Conservation (phyloP, 257 asterid species). For the Nemophila menziesii region DNA sequence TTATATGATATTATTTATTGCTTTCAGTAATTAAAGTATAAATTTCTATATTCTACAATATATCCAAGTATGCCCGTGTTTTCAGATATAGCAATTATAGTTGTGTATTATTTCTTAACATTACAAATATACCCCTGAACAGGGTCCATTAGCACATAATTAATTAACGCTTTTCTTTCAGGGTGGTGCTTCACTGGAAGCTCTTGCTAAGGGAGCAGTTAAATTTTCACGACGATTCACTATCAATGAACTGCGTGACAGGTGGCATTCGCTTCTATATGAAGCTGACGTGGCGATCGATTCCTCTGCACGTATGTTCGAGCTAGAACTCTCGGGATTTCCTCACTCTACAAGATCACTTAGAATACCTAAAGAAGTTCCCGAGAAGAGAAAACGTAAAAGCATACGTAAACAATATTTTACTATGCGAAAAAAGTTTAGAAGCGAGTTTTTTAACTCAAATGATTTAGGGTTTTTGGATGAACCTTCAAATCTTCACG, state of each 20-base stretch:
- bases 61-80: too few species aligned
- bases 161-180: slow-evolving; percentile 15
- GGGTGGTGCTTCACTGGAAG: slow-evolving; percentile 89
- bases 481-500: slow-evolving; percentile 39
- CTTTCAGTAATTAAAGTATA: too few species aligned
- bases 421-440: slow-evolving; percentile 63
- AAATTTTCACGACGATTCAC: slow-evolving; percentile 75
- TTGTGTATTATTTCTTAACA: too few species aligned
- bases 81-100: too few species aligned
- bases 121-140: too few species aligned
- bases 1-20: too few species aligned
- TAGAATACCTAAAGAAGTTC: slow-evolving; percentile 34
- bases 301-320: slow-evolving; percentile 56
- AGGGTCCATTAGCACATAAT: slow-evolving; percentile 2
- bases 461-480: slow-evolving; percentile 41
- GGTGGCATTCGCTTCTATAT: slow-evolving; percentile 83
- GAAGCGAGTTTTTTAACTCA: slow-evolving; percentile 44
- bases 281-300: slow-evolving; percentile 63
- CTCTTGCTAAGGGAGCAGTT: slow-evolving; percentile 91
- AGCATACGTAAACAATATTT: slow-evolving; percentile 63
- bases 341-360: slow-evolving; percentile 35
- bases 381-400: slow-evolving; percentile 53
- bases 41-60: too few species aligned
- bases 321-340: slow-evolving; percentile 72
- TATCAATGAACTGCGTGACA: slow-evolving; percentile 51